Percentiles rank a stretch among this genome's conserved stretches.
phyloP scores from a whole-genome alignment of 768 basidiomycete species.

The Coprinopsis marcescibilis region DNA sequence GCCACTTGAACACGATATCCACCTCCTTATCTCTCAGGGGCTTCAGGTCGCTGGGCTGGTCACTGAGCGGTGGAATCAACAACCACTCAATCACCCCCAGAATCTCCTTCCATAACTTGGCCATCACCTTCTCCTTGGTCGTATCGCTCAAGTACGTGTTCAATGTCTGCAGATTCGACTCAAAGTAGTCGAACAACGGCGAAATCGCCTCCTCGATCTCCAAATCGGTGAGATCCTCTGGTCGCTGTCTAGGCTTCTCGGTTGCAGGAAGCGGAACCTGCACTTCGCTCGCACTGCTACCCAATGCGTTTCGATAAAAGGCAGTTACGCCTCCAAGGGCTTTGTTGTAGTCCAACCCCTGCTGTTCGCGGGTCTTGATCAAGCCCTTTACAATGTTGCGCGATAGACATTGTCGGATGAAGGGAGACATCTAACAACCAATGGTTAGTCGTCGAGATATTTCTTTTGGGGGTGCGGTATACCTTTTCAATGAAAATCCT shows the following conservation, averaged over 20 bases:
- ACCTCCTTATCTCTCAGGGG: conserved; percentile 93
- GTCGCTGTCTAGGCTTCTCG: conserved; percentile 74
- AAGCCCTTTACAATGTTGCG: conserved; percentile 70
- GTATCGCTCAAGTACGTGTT: conserved; percentile 82
- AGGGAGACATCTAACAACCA: conserved; percentile 76
- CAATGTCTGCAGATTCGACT: conserved; percentile 85
- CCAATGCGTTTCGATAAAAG: conserved; percentile 75
- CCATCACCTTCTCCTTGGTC: conserved; percentile 90
- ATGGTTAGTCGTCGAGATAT: not conserved
- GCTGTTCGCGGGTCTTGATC: conserved; percentile 49
- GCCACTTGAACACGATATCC: conserved; percentile 98
- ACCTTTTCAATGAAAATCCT: conserved; percentile 97
- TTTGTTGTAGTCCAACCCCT: conserved; percentile 79
- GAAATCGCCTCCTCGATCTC: conserved; percentile 92
- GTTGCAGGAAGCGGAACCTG: conserved; percentile 68
- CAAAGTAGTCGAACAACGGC: conserved; percentile 93
- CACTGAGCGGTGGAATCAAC: conserved; percentile 86
- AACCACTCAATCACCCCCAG: conserved; percentile 78
- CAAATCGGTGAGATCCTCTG: conserved; percentile 82
- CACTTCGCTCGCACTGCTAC: conserved; percentile 60
- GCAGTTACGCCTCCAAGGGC: conserved; percentile 78
- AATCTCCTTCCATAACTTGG: conserved; percentile 94
- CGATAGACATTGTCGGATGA: conserved; percentile 84
- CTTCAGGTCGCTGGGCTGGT: conserved; percentile 83
- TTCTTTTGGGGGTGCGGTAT: conserved; percentile 12